Percentiles rank a stretch among this genome's conserved stretches.
Evolutionary conservation across 2,329 filamentous ascomycete species (phyloP).

Genomic region (Penicillium sp.): DNA sequence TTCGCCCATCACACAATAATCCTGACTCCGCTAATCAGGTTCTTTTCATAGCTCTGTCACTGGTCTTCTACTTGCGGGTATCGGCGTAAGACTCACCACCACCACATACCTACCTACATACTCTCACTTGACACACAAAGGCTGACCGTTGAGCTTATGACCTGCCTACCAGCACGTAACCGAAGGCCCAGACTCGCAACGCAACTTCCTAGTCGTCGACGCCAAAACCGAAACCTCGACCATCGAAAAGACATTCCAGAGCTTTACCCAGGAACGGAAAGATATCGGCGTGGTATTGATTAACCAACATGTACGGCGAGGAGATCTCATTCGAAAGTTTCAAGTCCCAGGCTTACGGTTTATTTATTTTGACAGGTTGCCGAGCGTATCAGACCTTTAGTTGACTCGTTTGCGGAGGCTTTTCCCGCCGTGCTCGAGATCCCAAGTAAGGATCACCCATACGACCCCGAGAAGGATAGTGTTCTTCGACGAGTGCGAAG

Average conservation of each 20-base stretch:
- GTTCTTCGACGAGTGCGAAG: slow-evolving; percentile 82
- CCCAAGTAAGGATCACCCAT: slow-evolving; percentile 97
- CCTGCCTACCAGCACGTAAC: slow-evolving; percentile 70
- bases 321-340: no score
- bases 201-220: slow-evolving; percentile 98
- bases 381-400: slow-evolving; percentile 83
- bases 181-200: slow-evolving; percentile 78
- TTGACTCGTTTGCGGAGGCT: slow-evolving; percentile 88
- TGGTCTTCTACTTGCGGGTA: slow-evolving; percentile 87
- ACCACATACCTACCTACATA: background rate
- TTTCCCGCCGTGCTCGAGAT: slow-evolving; percentile 98
- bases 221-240: slow-evolving; percentile 81
- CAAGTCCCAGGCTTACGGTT: slow-evolving; percentile 14
- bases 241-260: slow-evolving; percentile 87
- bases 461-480: slow-evolving; percentile 98
- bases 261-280: slow-evolving; percentile 83
- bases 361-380: slow-evolving; percentile 62
- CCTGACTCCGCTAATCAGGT: slow-evolving; percentile 14
- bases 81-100: slow-evolving; percentile 64
- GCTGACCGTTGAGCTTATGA: background rate
- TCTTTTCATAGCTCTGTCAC: slow-evolving; percentile 73
- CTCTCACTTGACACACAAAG: background rate
- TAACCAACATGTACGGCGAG: slow-evolving; percentile 94
- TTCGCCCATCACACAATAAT: background rate
- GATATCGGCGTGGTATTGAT: slow-evolving; percentile 96